A percentile compares a stretch with the other conserved stretches of the same genome.
These are phyloP conservation scores for Calonectria henricotiae DNA, from an alignment of 2,329 filamentous ascomycete genomes.

Conservation along the genomic window DNA sequence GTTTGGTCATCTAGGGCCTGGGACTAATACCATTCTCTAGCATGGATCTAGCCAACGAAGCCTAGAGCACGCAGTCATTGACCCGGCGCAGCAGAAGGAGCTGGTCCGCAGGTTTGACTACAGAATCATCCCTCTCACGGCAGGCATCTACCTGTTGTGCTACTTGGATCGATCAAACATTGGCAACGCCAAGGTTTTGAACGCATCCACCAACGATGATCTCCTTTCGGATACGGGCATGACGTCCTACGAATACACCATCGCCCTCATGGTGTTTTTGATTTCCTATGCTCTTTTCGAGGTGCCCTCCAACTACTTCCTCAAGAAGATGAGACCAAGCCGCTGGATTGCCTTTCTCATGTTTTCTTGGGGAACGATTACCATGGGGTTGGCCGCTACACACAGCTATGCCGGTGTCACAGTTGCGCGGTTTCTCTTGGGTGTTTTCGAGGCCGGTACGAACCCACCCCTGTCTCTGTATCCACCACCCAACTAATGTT, in stretches of 20 bases:
- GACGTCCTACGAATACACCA: slow-evolving; percentile 71
- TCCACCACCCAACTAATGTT: slow-evolving; percentile 55
- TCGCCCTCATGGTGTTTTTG: slow-evolving; percentile 59
- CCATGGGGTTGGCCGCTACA: slow-evolving; percentile 63
- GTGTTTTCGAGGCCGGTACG: slow-evolving; percentile 54
- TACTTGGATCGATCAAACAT: slow-evolving; percentile 71
- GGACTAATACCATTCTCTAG: not conserved
- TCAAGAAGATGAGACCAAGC: slow-evolving; percentile 66
- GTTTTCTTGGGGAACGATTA: slow-evolving; percentile 57
- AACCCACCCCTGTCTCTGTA: not conserved
- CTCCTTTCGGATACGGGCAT: slow-evolving; percentile 64
- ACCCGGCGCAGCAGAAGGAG: slow-evolving; percentile 3
- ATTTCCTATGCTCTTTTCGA: slow-evolving; percentile 73
- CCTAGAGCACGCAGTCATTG: not conserved
- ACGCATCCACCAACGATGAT: slow-evolving; percentile 55
- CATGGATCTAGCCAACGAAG: slow-evolving; percentile 1
- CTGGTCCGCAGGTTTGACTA: slow-evolving; percentile 38
- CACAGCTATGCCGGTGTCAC: slow-evolving; percentile 55
- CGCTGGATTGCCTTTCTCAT: slow-evolving; percentile 61
- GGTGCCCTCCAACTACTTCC: slow-evolving; percentile 63
- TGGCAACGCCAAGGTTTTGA: slow-evolving; percentile 61
- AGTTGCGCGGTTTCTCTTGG: slow-evolving; percentile 54
- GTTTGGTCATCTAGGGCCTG: not conserved
- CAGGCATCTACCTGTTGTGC: slow-evolving; percentile 59
- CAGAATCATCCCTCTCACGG: slow-evolving; percentile 47